Evolutionary conservation across 192 early-diverging fungal genomes (phyloP), one percentile per base, ranked within the genome.

Genomic region (Coemansia sp.): DNA sequence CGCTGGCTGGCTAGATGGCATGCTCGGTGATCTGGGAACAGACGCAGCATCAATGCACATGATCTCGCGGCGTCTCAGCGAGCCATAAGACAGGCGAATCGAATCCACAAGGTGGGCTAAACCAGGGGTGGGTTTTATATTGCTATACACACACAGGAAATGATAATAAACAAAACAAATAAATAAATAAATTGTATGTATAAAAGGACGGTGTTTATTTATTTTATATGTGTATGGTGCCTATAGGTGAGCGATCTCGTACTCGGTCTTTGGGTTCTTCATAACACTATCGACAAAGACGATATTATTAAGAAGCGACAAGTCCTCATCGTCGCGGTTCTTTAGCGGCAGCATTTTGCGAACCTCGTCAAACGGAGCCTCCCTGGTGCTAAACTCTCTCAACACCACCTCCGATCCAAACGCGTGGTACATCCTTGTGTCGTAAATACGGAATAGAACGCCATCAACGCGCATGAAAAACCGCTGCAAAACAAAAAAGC

Each of bases 381-480:
- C 89, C 40, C 83, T 69, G 5, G 77, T 73, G 22, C 83, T 80
- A 48, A 82, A 87, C 79, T 95, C 92, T 20, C 87, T 74, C 30
- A 86, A 28, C 9, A 95, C 18, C 37, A 58, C 46, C 2, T 67
- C 27, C 28, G 79, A 77, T 3, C 84, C 88, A 67, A 97, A 97
- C 39, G 83, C 82, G 70, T 96, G 92, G 71, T 93, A 93, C 10
- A 94, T 26, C 15, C 96, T 74, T 0, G 94, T 93, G 46, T 99
- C 96, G 49, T 84, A 85, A n/a, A 93, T 78, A 15, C 92, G 78
- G 58, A 95, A 93, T 34, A 94, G 62, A 6, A 99, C 96, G 46
- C 88, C 83, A 68, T 99, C 96, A 18, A 99, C 92, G 17, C 96
- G 83, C 30, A 99, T 55, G 53, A 96, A 94, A 64, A 88, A 92